These are phyloP conservation scores for Aegilops bicornis DNA, from an alignment of 176 grass and related monocot species.

Conservation along the genomic window DNA sequence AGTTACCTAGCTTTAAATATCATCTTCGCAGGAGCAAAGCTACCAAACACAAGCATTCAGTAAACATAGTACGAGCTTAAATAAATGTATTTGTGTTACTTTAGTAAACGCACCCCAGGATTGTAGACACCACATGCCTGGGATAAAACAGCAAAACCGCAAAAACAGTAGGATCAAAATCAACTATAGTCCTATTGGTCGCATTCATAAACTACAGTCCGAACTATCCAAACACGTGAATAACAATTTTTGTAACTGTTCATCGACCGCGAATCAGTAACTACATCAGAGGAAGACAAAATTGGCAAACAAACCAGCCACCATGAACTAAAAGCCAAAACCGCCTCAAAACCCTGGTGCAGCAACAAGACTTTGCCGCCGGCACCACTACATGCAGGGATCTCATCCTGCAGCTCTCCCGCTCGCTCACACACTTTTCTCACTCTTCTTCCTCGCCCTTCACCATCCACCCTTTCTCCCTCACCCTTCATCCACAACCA, in stretches of 20 bases:
- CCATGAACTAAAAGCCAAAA: neutral
- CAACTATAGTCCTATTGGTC: neutral
- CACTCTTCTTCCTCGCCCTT: neutral
- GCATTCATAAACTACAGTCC: neutral
- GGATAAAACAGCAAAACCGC: neutral
- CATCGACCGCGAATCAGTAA: neutral
- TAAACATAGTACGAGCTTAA: neutral
- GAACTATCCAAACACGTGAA: neutral
- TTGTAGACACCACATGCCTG: neutral
- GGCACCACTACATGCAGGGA: neutral
- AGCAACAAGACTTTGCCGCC: neutral
- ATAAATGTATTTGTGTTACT: neutral
- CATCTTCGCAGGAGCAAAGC: neutral
- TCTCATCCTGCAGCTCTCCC: neutral
- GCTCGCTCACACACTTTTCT: neutral
- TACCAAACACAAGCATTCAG: neutral
- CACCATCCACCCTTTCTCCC: neutral
- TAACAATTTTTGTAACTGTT: neutral
- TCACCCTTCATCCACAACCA: neutral
- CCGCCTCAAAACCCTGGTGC: neutral
- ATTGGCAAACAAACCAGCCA: neutral
- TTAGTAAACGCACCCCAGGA: neutral
- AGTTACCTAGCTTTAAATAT: neutral
- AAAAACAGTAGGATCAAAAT: neutral
- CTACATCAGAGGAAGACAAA: neutral